A percentile compares a stretch with the other conserved stretches of the same genome.
phyloP scores from a whole-genome alignment of 805 yeast genomes.

The Candida wancherniae region DNA sequence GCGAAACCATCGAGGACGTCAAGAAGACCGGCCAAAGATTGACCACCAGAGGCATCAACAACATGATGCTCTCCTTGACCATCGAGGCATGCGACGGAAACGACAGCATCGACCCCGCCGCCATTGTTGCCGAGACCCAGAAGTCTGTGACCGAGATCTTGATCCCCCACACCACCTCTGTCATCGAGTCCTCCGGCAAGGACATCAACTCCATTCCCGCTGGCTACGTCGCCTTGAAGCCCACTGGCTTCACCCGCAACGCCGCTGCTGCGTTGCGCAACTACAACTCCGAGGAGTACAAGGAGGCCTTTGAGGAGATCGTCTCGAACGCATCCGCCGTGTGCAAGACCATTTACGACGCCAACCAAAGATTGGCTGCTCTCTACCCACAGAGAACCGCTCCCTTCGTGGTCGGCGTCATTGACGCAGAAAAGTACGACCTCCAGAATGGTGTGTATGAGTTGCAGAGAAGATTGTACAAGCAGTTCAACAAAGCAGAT shows the following conservation, averaged over 20 bases:
- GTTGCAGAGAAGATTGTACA: conserved; percentile 75
- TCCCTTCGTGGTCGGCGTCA: conserved; percentile 71
- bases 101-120: conserved; percentile 52
- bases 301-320: conserved; percentile 48
- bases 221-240: conserved; percentile 89
- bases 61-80: conserved; percentile 93
- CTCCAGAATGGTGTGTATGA: conserved; percentile 90
- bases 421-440: conserved; percentile 89
- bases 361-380: conserved; percentile 46
- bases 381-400: conserved; percentile 60
- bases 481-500: conserved; percentile 59
- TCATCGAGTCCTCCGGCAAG: conserved; percentile 42
- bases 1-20: conserved; percentile 70
- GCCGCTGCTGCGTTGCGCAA: conserved; percentile 70
- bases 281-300: conserved; percentile 45
- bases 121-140: conserved; percentile 59
- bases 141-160: conserved; percentile 63
- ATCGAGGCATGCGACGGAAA: conserved; percentile 90
- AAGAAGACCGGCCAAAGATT: conserved; percentile 64
- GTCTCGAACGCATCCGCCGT: conserved; percentile 63
- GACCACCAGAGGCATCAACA: conserved; percentile 71
- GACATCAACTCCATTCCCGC: conserved; percentile 72
- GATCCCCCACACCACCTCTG: conserved; percentile 63
- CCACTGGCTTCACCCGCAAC: conserved; percentile 78
- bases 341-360: conserved; percentile 50